A percentile compares a stretch with the other conserved stretches of the same genome.
Evolutionary conservation across 2,329 filamentous ascomycete genomes (phyloP).

Genomic region (Neurospora sp.): DNA sequence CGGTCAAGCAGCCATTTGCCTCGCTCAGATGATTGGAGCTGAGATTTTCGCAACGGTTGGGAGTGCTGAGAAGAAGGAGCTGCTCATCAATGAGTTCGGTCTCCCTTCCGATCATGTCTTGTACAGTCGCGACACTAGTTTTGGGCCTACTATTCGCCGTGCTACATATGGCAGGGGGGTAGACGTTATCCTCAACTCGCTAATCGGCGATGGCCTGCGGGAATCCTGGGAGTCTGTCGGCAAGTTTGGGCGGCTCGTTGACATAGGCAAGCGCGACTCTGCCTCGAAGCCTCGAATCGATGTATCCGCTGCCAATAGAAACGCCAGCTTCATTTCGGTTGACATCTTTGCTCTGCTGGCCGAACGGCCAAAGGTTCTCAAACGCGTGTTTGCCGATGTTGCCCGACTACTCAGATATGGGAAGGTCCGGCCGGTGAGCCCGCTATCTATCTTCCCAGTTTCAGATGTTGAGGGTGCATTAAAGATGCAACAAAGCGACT

Average conservation of each 20-base stretch:
- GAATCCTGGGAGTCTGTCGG: slow-evolving; percentile 35
- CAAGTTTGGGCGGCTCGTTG: slow-evolving; percentile 35
- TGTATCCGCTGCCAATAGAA: slow-evolving; percentile 38
- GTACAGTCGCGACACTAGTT: slow-evolving; percentile 23
- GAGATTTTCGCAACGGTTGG: slow-evolving; percentile 34
- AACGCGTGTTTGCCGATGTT: slow-evolving; percentile 27
- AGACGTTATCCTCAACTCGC: slow-evolving; percentile 31
- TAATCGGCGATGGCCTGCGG: slow-evolving; percentile 31
- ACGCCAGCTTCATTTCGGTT: slow-evolving; percentile 35
- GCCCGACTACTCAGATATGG: slow-evolving; percentile 25
- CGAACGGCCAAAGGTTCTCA: slow-evolving; percentile 31
- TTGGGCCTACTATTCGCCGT: slow-evolving; percentile 21
- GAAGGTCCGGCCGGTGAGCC: slow-evolving; percentile 26
- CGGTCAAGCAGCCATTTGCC: slow-evolving; percentile 29
- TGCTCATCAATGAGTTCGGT: slow-evolving; percentile 27
- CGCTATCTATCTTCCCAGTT: slow-evolving; percentile 25
- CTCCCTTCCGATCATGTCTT: slow-evolving; percentile 29
- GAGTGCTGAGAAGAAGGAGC: slow-evolving; percentile 28
- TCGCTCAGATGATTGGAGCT: slow-evolving; percentile 28
- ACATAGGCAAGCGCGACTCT: slow-evolving; percentile 32
- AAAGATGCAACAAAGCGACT: slow-evolving; percentile 25
- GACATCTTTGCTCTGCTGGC: slow-evolving; percentile 34
- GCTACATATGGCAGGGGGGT: slow-evolving; percentile 24
- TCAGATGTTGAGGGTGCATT: slow-evolving; percentile 29
- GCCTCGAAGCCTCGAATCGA: slow-evolving; percentile 32